Percentiles rank a stretch among this genome's conserved stretches.
Evolutionary conservation across 75 land plant genomes (phyloP).

Genomic region (Larix kaempferi): DNA sequence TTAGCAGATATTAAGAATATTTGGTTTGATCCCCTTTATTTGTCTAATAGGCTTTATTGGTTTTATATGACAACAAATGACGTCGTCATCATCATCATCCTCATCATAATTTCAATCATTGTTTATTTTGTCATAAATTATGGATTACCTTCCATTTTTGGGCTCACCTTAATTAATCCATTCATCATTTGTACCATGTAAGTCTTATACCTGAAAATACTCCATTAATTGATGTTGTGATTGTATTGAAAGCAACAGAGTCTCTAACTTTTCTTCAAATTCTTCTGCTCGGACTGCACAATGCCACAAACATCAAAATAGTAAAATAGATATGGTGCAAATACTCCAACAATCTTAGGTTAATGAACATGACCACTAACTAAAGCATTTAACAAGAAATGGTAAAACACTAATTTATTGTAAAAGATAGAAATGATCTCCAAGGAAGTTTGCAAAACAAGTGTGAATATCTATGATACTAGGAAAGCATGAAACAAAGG

Average conservation of each 20-base stretch:
- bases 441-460: neutral
- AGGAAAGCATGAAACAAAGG: neutral
- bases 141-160: no score
- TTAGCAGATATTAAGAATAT: no score
- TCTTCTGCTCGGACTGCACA: constrained; percentile 15
- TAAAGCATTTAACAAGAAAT: neutral
- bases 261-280: constrained; percentile 28
- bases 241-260: constrained; percentile 9
- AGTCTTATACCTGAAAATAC: constrained; percentile 32
- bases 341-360: neutral
- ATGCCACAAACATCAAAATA: constrained; percentile 1
- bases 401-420: neutral
- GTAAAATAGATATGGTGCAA: neutral
- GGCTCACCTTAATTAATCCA: neutral
- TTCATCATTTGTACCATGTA: neutral
- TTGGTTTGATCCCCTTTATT: no score
- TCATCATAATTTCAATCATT: no score
- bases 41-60: no score
- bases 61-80: no score
- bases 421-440: neutral
- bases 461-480: neutral
- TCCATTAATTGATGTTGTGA: constrained; percentile 42
- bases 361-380: neutral
- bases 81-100: no score
- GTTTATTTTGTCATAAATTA: no score